Evolutionary conservation across 495 filamentous ascomycete genomes (phyloP).

Genomic region (Sordaria brevicollis): DNA sequence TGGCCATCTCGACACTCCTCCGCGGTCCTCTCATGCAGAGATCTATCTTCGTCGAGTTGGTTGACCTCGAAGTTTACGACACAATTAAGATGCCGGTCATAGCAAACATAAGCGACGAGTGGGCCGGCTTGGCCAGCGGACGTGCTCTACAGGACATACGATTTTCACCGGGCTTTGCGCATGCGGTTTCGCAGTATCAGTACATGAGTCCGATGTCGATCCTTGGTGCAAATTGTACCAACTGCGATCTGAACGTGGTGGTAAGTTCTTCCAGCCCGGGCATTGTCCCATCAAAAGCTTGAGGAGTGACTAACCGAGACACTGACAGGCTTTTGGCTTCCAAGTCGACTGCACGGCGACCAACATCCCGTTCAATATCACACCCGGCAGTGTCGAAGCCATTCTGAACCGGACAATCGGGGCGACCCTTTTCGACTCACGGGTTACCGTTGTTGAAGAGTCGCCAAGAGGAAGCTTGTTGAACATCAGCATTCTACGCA

Average conservation of each 20-base stretch:
- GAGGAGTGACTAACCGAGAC: not conserved
- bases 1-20: not conserved
- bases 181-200: not conserved
- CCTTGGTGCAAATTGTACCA: not conserved
- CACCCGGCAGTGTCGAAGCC: not conserved
- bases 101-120: not conserved
- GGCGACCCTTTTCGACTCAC: not conserved
- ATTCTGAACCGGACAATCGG: not conserved
- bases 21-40: not conserved
- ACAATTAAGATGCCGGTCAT: not conserved
- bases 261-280: not conserved
- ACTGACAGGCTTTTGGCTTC: not conserved
- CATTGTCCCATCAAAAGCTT: rapidly evolving
- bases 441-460: not conserved
- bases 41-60: not conserved
- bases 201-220: not conserved
- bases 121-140: not conserved
- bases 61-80: not conserved
- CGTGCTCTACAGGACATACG: not conserved
- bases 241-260: not conserved
- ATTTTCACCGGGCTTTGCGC: not conserved
- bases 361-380: not conserved
- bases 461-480: not conserved
- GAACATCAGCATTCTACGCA: not conserved
- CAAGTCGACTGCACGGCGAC: not conserved